Evolutionary conservation across 208 protist genomes (phyloP).

Genomic region (Porcisia hertigi): DNA sequence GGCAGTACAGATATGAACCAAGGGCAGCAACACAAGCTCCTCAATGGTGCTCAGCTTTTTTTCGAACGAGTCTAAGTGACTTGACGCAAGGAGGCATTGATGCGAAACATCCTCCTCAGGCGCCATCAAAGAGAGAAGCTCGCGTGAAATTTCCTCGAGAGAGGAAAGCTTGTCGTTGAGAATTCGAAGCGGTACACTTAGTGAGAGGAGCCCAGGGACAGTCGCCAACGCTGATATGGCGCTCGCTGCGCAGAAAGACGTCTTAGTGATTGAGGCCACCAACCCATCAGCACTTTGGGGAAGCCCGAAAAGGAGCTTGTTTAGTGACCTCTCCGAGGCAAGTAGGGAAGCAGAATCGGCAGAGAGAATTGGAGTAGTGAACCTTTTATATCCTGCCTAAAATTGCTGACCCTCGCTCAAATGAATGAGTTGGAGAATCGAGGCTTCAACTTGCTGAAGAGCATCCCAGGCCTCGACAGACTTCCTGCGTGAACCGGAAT

Average conservation of each 20-base stretch:
- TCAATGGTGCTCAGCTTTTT: not conserved
- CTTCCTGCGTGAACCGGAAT: not conserved
- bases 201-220: not conserved
- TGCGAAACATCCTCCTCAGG: not conserved
- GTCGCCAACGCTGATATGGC: not conserved
- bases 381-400: not conserved
- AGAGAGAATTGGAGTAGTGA: not conserved
- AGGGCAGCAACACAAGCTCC: not conserved
- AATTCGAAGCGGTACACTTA: not conserved
- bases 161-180: not conserved
- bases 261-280: not conserved
- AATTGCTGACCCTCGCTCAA: not conserved
- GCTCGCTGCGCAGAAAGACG: not conserved
- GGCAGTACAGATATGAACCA: not conserved
- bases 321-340: slow-evolving; percentile 12
- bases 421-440: not conserved
- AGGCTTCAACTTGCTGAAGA: not conserved
- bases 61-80: not conserved
- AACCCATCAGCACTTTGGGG: not conserved
- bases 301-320: slow-evolving; percentile 26
- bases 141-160: slow-evolving; percentile 1
- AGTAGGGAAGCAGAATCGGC: slow-evolving; percentile 2
- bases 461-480: not conserved
- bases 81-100: not conserved
- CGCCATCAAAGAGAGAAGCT: not conserved